Base-by-base conservation (phyloP, 2,329 filamentous ascomycete genomes). In the Ophiocordyceps sinensis region DNA sequence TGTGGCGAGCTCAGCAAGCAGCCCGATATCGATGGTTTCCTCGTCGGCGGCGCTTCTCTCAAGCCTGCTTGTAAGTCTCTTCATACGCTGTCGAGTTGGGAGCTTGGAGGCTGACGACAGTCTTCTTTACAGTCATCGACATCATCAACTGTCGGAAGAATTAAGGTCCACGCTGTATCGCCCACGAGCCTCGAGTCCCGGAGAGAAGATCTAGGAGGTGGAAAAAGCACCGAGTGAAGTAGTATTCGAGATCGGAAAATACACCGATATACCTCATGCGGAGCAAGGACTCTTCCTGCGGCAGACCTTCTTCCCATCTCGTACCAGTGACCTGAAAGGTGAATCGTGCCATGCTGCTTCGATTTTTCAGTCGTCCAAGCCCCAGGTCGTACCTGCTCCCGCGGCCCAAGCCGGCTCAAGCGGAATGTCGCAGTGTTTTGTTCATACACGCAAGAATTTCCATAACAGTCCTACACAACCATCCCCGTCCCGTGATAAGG, bases 11-110 rank as follows among this genome's bases (percentile, higher is more conserved):
- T 98, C 55, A 79, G 83, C 62, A 89, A 87, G 73, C 79, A 96
- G 77, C 63, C 77, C 49, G 91, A 98, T 65, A 94, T 98, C 63
- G 91, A 98, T 65, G 91, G 91, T 44, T 96, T 96, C 80, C 76
- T 96, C 52, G 89, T 96, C 51, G 89, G 89, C 50, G 89, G 89
- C 65, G 89, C 89, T 60, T 91, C 84, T 63, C 77, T 96, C 70
- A 96, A 96, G 80, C 89, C 89, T 60, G 88, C 85, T 51, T 95
- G 82, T 86, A 68, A 73, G 82, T 72, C 9, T 36, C 11, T 23
- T 39, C 2, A 2, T 14, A 4, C 34, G 28, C 12, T 37, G 39
- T n/a, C 17, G 12, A 10, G 26, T 19, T 5, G 8, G 12, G n/a
- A 13, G 12, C 12, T 35, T n/a, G 7, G 5, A 11, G 7, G 9